A percentile compares a stretch with the other conserved stretches of the same genome.
phyloP scores from a whole-genome alignment of 1,139 yeast genomes.

The Entelexis paramagnoliae region DNA sequence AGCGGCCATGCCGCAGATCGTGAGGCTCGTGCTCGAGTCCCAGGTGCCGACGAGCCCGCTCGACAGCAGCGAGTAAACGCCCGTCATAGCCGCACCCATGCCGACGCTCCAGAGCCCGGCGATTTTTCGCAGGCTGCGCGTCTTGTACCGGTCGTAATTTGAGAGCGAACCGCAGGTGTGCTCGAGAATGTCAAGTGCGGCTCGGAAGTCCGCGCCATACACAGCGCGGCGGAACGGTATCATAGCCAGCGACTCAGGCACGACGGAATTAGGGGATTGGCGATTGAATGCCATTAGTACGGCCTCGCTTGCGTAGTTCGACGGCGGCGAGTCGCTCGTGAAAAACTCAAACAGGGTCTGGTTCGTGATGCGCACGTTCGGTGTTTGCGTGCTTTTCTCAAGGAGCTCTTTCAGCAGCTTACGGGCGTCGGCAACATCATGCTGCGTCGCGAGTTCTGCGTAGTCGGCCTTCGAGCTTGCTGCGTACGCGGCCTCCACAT shows the following conservation, averaged over 20 bases:
- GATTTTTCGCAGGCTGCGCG: conserved; percentile 25
- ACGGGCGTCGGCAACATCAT: conserved; percentile 16
- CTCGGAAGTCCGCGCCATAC: conserved; percentile 48
- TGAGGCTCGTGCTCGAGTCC: conserved; percentile 26
- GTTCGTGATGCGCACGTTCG: conserved; percentile 12
- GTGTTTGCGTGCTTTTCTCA: conserved; percentile 12
- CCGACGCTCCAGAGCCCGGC: conserved; percentile 32
- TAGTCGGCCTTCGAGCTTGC: conserved; percentile 16
- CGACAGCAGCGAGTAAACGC: conserved; percentile 29
- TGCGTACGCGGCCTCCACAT: conserved; percentile 16
- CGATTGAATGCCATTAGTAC: conserved; percentile 24
- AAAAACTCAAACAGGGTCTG: conserved; percentile 25
- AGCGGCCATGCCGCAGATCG: conserved; percentile 49
- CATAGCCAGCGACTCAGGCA: conserved; percentile 43
- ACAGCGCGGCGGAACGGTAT: conserved; percentile 53
- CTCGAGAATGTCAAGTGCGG: conserved; percentile 51
- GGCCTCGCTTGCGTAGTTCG: conserved; percentile 23
- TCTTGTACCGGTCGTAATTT: conserved; percentile 27
- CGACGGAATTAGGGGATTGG: conserved; percentile 8
- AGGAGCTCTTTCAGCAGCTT: conserved; percentile 23
- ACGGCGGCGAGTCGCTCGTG: conserved; percentile 25
- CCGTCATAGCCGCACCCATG: conserved; percentile 29
- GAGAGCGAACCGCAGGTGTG: conserved; percentile 50
- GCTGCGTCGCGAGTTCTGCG: conserved; percentile 11
- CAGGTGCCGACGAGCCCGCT: conserved; percentile 37